phyloP scores from a whole-genome alignment of 164 flowering plant genomes.

The Houttuynia cordata region DNA sequence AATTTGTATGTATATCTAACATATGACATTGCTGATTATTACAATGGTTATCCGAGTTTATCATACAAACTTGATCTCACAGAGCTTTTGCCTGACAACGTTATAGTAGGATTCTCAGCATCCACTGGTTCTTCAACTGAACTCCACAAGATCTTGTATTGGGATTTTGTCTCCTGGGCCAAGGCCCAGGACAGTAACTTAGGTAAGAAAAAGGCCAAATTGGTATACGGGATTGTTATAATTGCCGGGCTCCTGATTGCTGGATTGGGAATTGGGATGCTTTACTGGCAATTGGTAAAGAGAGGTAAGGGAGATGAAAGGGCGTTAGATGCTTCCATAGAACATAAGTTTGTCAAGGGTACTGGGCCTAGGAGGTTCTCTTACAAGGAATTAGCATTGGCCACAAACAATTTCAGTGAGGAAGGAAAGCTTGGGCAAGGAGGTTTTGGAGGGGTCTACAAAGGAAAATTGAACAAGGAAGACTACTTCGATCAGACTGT shows the following conservation, averaged over 20 bases:
- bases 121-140: constrained; percentile 12
- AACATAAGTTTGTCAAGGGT: constrained; percentile 15
- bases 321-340: constrained; percentile 9
- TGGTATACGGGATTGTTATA: constrained; percentile 1
- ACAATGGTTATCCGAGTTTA: constrained; percentile 6
- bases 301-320: constrained; percentile 1
- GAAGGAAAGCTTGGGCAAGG: constrained; percentile 26
- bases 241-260: constrained; percentile 1
- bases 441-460: constrained; percentile 24
- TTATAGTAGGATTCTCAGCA: constrained; percentile 19
- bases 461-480: constrained; percentile 6
- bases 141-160: constrained; percentile 12
- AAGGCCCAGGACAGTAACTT: background rate
- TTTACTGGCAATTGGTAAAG: background rate
- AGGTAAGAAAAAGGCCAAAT: constrained; percentile 1
- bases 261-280: background rate
- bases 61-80: constrained; percentile 13
- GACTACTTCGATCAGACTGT: constrained; percentile 1
- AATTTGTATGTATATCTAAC: constrained; percentile 11
- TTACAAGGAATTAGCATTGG: constrained; percentile 14
- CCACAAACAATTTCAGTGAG: constrained; percentile 15
- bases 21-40: background rate
- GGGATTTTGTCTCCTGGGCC: constrained; percentile 11
- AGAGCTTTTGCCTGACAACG: constrained; percentile 14
- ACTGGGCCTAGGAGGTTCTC: constrained; percentile 19